Conservation (phyloP, 2,329 filamentous ascomycete species). For the Lachnellula occidentalis region DNA sequence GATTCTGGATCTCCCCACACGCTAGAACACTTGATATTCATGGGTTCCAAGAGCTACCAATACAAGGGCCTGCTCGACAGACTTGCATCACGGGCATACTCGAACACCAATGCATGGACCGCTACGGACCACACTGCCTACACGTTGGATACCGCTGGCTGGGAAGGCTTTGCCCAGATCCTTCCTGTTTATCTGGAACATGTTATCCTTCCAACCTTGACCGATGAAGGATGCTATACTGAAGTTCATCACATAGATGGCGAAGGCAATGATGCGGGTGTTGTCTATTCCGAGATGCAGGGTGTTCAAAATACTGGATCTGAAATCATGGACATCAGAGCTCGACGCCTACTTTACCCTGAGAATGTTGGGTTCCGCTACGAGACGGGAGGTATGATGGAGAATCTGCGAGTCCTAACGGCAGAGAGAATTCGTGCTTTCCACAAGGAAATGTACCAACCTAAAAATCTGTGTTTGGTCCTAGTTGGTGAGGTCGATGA, state of each 20-base stretch:
- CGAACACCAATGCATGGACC: slow-evolving; percentile 94
- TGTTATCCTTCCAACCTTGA: slow-evolving; percentile 83
- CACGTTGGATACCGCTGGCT: slow-evolving; percentile 89
- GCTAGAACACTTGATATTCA: slow-evolving; percentile 76
- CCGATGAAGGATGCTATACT: slow-evolving; percentile 87
- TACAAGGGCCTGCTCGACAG: slow-evolving; percentile 96
- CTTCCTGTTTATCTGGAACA: slow-evolving; percentile 94
- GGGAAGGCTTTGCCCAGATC: slow-evolving; percentile 94
- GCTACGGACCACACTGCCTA: slow-evolving; percentile 95
- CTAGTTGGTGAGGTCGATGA: slow-evolving; percentile 92
- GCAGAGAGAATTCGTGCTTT: slow-evolving; percentile 90
- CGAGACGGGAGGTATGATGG: slow-evolving; percentile 97
- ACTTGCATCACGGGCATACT: slow-evolving; percentile 88
- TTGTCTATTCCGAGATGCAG: slow-evolving; percentile 99
- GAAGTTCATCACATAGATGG: slow-evolving; percentile 96
- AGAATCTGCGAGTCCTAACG: slow-evolving; percentile 78
- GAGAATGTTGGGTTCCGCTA: slow-evolving; percentile 90
- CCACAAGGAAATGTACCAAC: slow-evolving; percentile 96
- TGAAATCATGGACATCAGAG: slow-evolving; percentile 82
- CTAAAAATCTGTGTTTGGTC: slow-evolving; percentile 86
- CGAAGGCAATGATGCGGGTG: slow-evolving; percentile 88
- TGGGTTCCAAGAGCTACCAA: slow-evolving; percentile 87
- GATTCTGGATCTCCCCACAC: slow-evolving; percentile 90
- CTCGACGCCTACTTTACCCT: slow-evolving; percentile 77
- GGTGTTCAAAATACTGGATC: slow-evolving; percentile 78